Conservation (phyloP, 2,329 filamentous ascomycete genomes). For the Stachybotrys chlorohalonatus region DNA sequence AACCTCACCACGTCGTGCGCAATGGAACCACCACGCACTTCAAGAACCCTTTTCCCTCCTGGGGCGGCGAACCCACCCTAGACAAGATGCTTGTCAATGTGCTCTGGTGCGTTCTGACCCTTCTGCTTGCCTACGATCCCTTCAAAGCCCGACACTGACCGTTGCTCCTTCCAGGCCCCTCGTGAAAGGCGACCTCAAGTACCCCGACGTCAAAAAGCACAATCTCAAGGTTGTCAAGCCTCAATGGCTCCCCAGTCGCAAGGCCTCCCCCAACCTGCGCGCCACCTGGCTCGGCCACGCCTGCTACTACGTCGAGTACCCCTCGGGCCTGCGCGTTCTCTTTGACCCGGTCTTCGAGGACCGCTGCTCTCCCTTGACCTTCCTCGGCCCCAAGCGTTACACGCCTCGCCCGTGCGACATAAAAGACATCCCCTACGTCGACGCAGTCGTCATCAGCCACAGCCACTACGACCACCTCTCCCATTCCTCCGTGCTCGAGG, state of each 20-base stretch:
- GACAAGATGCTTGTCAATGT: conserved; percentile 19
- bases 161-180: conserved; percentile 17
- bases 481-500: conserved; percentile 61
- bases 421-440: conserved; percentile 66
- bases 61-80: conserved; percentile 11
- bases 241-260: conserved; percentile 53
- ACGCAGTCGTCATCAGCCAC: conserved; percentile 76
- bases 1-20: conserved; percentile 38
- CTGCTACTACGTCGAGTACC: conserved; percentile 88
- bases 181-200: conserved; percentile 29
- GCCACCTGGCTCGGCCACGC: conserved; percentile 95
- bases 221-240: conserved; percentile 61
- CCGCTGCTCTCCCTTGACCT: conserved; percentile 68
- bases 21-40: conserved; percentile 33
- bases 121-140: background rate
- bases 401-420: conserved; percentile 70
- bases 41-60: conserved; percentile 43
- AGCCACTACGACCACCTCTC: conserved; percentile 92
- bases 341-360: conserved; percentile 93
- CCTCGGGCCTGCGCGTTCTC: conserved; percentile 73
- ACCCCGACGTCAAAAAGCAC: conserved; percentile 54
- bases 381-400: conserved; percentile 66
- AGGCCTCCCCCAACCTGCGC: conserved; percentile 51
- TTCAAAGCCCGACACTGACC: too few relatives aligned
- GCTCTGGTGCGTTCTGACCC: conserved; percentile 21